phyloP scores from a whole-genome alignment of 2,329 filamentous ascomycete species.

The Beauveria bassiana region DNA sequence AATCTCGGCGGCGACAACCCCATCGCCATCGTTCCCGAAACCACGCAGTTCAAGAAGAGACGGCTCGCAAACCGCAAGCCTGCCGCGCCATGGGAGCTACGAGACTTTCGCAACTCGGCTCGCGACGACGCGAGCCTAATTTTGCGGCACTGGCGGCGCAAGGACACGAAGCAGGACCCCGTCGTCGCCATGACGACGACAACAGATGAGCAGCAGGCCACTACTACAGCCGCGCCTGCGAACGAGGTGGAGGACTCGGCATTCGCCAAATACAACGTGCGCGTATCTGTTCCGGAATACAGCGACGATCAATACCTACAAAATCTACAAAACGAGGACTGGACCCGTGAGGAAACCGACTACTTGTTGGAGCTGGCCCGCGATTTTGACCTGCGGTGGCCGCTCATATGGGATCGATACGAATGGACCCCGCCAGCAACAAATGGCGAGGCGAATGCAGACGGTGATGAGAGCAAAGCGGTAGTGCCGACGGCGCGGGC shows the following conservation, averaged over 20 bases:
- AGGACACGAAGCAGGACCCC: constrained; percentile 39
- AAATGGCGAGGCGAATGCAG: constrained; percentile 36
- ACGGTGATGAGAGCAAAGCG: constrained; percentile 42
- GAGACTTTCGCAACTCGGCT: constrained; percentile 69
- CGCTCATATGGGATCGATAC: constrained; percentile 87
- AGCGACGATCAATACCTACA: constrained; percentile 79
- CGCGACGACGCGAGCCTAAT: constrained; percentile 60
- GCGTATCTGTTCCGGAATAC: constrained; percentile 71
- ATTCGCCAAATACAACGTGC: constrained; percentile 85
- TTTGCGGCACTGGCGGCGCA: constrained; percentile 74
- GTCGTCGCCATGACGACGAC: constrained; percentile 13
- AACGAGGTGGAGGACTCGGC: constrained; percentile 47
- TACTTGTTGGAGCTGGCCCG: constrained; percentile 70
- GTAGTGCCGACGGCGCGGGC: constrained; percentile 44
- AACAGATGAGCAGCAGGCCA: constrained; percentile 19
- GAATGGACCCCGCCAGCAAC: constrained; percentile 53
- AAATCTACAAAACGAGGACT: constrained; percentile 65
- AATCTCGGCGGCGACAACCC: constrained; percentile 59
- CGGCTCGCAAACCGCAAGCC: constrained; percentile 48
- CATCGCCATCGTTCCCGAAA: constrained; percentile 57
- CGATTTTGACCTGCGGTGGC: constrained; percentile 83
- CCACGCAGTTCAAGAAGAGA: constrained; percentile 51
- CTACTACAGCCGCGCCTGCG: constrained; percentile 17
- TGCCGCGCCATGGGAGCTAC: constrained; percentile 56
- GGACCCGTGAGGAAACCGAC: constrained; percentile 90